Conservation (phyloP, 2,329 filamentous ascomycete genomes). For the Hypoxylon sp. region DNA sequence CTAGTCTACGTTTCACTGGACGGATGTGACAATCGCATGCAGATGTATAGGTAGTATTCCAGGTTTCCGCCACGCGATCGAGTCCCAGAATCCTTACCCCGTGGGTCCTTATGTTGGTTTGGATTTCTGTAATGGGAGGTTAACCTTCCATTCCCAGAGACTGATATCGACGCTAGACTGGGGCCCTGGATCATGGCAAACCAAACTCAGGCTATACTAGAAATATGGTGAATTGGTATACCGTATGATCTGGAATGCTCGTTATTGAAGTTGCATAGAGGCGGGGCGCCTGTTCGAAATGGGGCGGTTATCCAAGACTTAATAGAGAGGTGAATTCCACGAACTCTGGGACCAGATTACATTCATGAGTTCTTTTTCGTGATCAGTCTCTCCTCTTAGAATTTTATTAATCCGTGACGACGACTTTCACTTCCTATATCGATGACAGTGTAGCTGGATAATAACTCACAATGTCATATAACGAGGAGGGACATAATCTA, state of each 20-base stretch:
- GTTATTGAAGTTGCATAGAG: slow-evolving; percentile 9
- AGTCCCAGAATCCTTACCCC: slow-evolving; percentile 11
- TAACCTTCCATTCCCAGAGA: slow-evolving; percentile 13
- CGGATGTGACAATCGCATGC: slow-evolving; percentile 8
- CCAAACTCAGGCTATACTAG: slow-evolving; percentile 5
- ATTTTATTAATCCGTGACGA: neutral
- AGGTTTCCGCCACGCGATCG: slow-evolving; percentile 19
- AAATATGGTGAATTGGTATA: slow-evolving; percentile 13
- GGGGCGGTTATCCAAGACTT: neutral
- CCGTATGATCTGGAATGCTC: slow-evolving; percentile 8
- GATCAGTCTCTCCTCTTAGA: neutral
- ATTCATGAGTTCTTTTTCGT: neutral
- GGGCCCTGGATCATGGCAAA: slow-evolving; percentile 5
- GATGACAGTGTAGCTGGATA: neutral
- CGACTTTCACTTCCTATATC: neutral
- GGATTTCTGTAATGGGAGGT: slow-evolving; percentile 12
- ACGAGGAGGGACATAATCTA: slow-evolving; percentile 17
- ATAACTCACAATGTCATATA: slow-evolving; percentile 17
- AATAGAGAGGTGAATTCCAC: slow-evolving; percentile 15
- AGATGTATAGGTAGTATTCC: slow-evolving; percentile 3
- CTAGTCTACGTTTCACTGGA: neutral
- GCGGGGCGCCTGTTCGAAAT: slow-evolving; percentile 1
- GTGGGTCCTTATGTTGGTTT: slow-evolving; percentile 4
- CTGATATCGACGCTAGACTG: slow-evolving; percentile 29
- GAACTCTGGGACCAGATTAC: neutral